phyloP scores from a whole-genome alignment of 2,329 filamentous ascomycete species.

The Tolypocladium cylindrosporum region DNA sequence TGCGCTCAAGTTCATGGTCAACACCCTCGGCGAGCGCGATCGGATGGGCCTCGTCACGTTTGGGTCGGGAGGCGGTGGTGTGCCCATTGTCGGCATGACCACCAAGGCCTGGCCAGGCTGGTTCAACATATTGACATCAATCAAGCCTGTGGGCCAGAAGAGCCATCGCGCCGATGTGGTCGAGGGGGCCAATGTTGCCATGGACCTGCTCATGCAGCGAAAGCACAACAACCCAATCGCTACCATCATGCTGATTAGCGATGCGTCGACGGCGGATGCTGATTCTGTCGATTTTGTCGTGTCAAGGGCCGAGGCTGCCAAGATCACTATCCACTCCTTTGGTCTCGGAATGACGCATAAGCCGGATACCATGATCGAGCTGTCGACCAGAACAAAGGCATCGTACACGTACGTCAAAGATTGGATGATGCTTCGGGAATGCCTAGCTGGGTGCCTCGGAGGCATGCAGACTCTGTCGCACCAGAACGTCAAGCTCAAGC shows the following conservation, averaged over 20 bases:
- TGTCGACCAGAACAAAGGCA: slow-evolving; percentile 90
- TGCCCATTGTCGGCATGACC: slow-evolving; percentile 96
- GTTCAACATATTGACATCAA: slow-evolving; percentile 74
- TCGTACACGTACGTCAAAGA: slow-evolving; percentile 98
- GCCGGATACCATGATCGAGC: slow-evolving; percentile 96
- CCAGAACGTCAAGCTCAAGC: slow-evolving; percentile 93
- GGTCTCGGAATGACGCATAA: slow-evolving; percentile 95
- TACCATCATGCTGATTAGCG: slow-evolving; percentile 92
- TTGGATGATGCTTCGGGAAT: slow-evolving; percentile 99
- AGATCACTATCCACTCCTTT: slow-evolving; percentile 95
- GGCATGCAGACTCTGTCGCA: slow-evolving; percentile 92
- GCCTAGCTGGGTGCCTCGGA: slow-evolving; percentile 84
- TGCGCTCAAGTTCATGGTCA: slow-evolving; percentile 83
- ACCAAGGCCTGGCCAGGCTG: slow-evolving; percentile 90
- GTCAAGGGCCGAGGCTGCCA: slow-evolving; percentile 90
- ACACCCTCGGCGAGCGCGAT: slow-evolving; percentile 81
- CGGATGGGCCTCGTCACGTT: slow-evolving; percentile 97
- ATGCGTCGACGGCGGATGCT: slow-evolving; percentile 86
- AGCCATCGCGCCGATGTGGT: slow-evolving; percentile 93
- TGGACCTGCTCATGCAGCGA: slow-evolving; percentile 97
- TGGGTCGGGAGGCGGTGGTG: slow-evolving; percentile 84
- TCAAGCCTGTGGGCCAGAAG: slow-evolving; percentile 92
- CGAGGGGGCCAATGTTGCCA: slow-evolving; percentile 93
- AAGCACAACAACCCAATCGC: slow-evolving; percentile 93
- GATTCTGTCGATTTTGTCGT: slow-evolving; percentile 98